These are phyloP conservation scores for Rhynchospora pubera DNA, from an alignment of 176 grass and related monocot species.

Conservation along the genomic window DNA sequence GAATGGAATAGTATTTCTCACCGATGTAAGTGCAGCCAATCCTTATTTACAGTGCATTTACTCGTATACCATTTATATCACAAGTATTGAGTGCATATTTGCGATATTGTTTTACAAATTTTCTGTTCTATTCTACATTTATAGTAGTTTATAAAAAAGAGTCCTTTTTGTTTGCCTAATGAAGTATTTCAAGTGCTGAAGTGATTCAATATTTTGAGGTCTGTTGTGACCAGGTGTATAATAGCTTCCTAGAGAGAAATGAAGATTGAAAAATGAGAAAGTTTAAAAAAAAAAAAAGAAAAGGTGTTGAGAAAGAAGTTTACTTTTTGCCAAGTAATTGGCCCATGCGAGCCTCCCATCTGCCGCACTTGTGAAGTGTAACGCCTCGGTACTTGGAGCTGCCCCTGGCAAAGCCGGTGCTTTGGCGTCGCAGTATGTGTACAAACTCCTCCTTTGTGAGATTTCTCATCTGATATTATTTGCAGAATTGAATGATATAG, in stretches of 20 bases:
- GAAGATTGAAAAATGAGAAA: background rate
- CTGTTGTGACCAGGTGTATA: background rate
- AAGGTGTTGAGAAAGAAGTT: background rate
- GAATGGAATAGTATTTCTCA: background rate
- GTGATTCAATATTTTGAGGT: background rate
- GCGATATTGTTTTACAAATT: background rate
- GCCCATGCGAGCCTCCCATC: slow-evolving; percentile 97
- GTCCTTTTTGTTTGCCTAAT: background rate
- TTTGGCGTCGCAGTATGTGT: slow-evolving; percentile 92
- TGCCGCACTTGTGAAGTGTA: slow-evolving; percentile 93
- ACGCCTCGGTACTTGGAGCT: slow-evolving; percentile 94
- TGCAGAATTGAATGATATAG: background rate
- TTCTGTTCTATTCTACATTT: background rate
- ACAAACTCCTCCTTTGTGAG: slow-evolving; percentile 97
- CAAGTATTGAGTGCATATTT: background rate
- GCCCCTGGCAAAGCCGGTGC: slow-evolving; percentile 89
- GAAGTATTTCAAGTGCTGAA: background rate
- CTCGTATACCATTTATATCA: background rate
- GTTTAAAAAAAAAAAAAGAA: background rate
- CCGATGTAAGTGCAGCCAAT: background rate
- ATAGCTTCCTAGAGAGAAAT: background rate
- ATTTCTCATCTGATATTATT: slow-evolving; percentile 65
- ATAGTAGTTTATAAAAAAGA: background rate
- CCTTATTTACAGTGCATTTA: background rate
- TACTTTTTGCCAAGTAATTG: slow-evolving; percentile 99